Evolutionary conservation across 2,329 filamentous ascomycete species (phyloP), one percentile per base, ranked within the genome.

Genomic region (Lachnellula suecica): DNA sequence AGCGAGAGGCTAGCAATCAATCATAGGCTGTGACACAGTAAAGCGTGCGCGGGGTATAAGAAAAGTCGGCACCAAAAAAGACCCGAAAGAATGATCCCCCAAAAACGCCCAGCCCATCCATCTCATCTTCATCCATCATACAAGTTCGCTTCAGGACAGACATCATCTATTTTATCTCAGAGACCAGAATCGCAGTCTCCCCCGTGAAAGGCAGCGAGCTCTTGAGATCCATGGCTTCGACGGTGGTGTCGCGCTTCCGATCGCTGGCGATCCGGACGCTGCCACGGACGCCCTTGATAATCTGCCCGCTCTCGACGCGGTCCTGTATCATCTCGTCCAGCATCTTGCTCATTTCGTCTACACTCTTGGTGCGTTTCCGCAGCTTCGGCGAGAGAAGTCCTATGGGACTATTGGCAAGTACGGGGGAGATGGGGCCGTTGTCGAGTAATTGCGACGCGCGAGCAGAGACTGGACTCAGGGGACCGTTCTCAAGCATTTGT

Each of bases 271-370:
- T 67, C 44, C 84, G 81, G 46, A 90, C 79, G 64, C 85, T 90
- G 37, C 86, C 88, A 54, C 85, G 77, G 47, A 74, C 73, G 47
- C 85, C 79, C 63, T 88, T 83, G 25, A 89, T 77, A 20, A 90
- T 73, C 49, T 89, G 83, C 20, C 88, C 89, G 47, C 78, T 84
- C 62, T 94, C 89, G 48, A 95, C 88, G 52, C 88, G 84, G 66
- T 93, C 89, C 66, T 92, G 88, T 54, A 97, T 94, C 93, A 97
- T 97, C 72, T 96, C 91, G 64, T 97, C 93, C 23, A 97, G 80
- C 74, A 97, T 91, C 63, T 85, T 84, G 60, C 89, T 96, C 85
- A 97, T 92, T 71, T 96, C 92, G 62, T 96, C 91, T 29, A 94
- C 88, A 60, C 88, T 90, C 74, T 81, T 84, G 11, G 77, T 66